Evolutionary conservation across 768 basidiomycete species (phyloP).

Genomic region (Russula sp.): DNA sequence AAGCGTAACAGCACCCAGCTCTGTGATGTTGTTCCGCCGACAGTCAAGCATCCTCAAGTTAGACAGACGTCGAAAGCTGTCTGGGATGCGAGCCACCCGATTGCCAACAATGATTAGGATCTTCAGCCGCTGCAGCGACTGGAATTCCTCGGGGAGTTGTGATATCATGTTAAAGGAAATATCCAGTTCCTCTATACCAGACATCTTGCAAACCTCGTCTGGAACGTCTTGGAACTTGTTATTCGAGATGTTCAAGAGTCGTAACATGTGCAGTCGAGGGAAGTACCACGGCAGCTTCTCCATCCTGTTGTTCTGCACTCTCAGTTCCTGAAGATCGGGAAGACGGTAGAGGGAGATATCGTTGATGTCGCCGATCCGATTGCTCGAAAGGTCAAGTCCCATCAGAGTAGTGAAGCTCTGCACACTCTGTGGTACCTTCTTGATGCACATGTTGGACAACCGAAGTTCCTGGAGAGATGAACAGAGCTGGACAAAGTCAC

Average conservation of each 20-base stretch:
- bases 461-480: slow-evolving; percentile 76
- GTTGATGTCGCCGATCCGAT: slow-evolving; percentile 83
- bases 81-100: slow-evolving; percentile 63
- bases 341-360: slow-evolving; percentile 79
- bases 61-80: slow-evolving; percentile 45
- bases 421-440: slow-evolving; percentile 81
- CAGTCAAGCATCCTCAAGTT: slow-evolving; percentile 73
- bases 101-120: slow-evolving; percentile 82
- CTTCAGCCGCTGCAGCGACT: slow-evolving; percentile 58
- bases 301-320: slow-evolving; percentile 87
- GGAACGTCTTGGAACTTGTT: slow-evolving; percentile 85
- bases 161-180: slow-evolving; percentile 90
- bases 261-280: slow-evolving; percentile 59
- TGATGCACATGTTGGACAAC: slow-evolving; percentile 88
- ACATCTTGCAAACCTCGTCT: slow-evolving; percentile 62
- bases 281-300: slow-evolving; percentile 84
- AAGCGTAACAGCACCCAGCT: slow-evolving; percentile 59
- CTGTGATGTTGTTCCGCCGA: slow-evolving; percentile 73
- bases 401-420: slow-evolving; percentile 66
- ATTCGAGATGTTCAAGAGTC: slow-evolving; percentile 87
- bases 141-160: slow-evolving; percentile 75
- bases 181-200: slow-evolving; percentile 75
- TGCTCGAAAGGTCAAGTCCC: slow-evolving; percentile 83
- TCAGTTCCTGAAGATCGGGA: slow-evolving; percentile 56
- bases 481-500: slow-evolving; percentile 92